A percentile compares a stretch with the other conserved stretches of the same genome.
Conservation (phyloP, 352 stramenopile genomes). For the Phytophthora citricola region DNA sequence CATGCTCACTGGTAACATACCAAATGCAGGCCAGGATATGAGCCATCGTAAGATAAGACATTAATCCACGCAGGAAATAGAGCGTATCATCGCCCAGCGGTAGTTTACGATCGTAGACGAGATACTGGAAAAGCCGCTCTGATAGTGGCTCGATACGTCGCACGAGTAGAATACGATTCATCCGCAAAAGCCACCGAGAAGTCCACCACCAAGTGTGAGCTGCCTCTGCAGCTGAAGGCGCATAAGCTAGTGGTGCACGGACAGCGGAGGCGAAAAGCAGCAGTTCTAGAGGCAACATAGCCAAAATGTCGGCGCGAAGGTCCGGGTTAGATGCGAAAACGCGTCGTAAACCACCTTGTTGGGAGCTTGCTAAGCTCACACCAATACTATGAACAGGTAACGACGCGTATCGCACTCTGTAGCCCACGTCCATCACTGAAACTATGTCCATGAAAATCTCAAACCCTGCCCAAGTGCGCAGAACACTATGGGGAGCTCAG, state of each 20-base stretch:
- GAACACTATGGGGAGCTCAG: constrained; percentile 12
- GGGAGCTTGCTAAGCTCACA: constrained; percentile 5
- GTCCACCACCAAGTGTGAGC: constrained; percentile 40
- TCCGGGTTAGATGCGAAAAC: constrained; percentile 35
- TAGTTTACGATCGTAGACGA: constrained; percentile 65
- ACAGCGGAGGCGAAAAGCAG: constrained; percentile 34
- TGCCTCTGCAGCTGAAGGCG: constrained; percentile 1
- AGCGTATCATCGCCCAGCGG: constrained; percentile 47
- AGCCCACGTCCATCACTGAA: constrained; percentile 53
- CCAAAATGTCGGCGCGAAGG: constrained; percentile 52
- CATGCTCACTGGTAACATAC: constrained; percentile 56
- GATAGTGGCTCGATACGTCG: constrained; percentile 47
- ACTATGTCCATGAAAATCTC: constrained; percentile 66
- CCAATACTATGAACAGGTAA: constrained; percentile 30
- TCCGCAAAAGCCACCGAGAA: constrained; percentile 50
- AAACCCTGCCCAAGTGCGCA: constrained; percentile 51
- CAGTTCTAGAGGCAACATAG: constrained; percentile 61
- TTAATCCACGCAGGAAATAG: constrained; percentile 55
- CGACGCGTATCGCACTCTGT: constrained; percentile 47
- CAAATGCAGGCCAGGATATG: constrained; percentile 74
- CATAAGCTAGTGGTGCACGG: constrained; percentile 9
- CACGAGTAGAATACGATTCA: constrained; percentile 62
- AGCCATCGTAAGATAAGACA: constrained; percentile 60
- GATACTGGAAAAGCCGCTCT: constrained; percentile 64
- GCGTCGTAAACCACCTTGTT: constrained; percentile 12